Evolutionary conservation across 1,284 basidiomycete species (phyloP).

Genomic region (Heterobasidion irregulare): DNA sequence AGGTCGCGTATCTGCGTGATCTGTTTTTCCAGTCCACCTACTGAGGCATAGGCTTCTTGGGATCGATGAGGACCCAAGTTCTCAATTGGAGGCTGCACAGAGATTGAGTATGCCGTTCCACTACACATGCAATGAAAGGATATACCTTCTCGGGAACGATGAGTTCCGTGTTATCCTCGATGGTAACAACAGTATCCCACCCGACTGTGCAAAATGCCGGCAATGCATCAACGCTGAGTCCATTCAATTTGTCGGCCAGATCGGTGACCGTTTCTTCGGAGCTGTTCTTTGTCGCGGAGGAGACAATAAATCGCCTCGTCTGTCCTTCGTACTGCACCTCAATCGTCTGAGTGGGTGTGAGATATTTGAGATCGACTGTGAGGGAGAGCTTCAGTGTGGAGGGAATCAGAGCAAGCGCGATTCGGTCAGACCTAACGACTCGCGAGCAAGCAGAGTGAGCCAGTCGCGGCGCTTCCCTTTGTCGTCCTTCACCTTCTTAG

Average conservation of each 20-base stretch:
- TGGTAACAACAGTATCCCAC: constrained; percentile 53
- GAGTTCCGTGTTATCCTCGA: constrained; percentile 25
- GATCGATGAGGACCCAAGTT: constrained; percentile 31
- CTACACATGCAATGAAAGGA: background rate
- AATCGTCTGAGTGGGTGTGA: constrained; percentile 54
- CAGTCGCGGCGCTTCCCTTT: constrained; percentile 48
- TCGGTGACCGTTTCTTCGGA: constrained; percentile 17
- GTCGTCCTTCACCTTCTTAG: constrained; percentile 13
- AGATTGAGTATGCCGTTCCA: background rate
- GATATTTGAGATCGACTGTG: constrained; percentile 67
- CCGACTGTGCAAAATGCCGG: constrained; percentile 44
- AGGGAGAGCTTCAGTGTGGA: background rate
- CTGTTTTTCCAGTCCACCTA: constrained; percentile 87
- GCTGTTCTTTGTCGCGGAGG: constrained; percentile 33
- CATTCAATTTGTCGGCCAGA: constrained; percentile 30
- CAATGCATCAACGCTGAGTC: constrained; percentile 30
- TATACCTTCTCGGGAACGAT: background rate
- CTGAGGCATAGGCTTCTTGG: constrained; percentile 55
- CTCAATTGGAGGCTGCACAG: constrained; percentile 25
- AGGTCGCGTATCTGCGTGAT: constrained; percentile 87
- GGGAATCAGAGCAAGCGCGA: background rate
- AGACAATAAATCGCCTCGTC: constrained; percentile 43
- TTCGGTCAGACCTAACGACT: constrained; percentile 44
- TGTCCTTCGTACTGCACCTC: constrained; percentile 58
- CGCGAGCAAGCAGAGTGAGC: constrained; percentile 55